A percentile compares a stretch with the other conserved stretches of the same genome.
Conservation (phyloP, 495 filamentous ascomycete genomes). For the Neurospora discreta region DNA sequence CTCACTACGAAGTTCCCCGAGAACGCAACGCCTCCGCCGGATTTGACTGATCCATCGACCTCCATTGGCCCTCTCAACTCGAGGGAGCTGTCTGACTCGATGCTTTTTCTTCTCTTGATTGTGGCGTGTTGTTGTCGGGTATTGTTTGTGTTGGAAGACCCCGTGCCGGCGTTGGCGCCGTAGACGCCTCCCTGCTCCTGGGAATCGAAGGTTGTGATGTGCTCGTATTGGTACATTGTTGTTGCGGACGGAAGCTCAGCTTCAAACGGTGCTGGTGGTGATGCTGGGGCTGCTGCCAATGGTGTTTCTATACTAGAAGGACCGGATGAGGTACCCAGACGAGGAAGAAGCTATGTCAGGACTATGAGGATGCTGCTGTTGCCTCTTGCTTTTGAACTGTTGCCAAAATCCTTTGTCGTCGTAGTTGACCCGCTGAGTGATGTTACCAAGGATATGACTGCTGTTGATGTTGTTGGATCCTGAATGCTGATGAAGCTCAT, state of each 20-base stretch:
- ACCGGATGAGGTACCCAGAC: not conserved
- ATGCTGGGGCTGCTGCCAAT: not conserved
- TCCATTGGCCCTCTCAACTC: slow-evolving; percentile 26
- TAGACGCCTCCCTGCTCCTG: slow-evolving; percentile 3
- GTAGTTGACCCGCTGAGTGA: not conserved
- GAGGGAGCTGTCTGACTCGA: slow-evolving; percentile 22
- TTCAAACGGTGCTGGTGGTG: not conserved
- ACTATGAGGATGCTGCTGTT: not conserved
- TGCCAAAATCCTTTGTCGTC: not conserved
- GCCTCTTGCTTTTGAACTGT: not conserved
- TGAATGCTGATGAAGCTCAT: not conserved
- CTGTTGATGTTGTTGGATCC: not conserved
- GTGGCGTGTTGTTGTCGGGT: not conserved
- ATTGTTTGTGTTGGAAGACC: not conserved
- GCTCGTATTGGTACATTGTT: slow-evolving; percentile 23
- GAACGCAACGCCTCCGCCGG: slow-evolving; percentile 20
- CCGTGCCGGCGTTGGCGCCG: slow-evolving; percentile 1
- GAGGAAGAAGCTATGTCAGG: not conserved
- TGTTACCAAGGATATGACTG: not conserved
- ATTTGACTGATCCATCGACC: slow-evolving; percentile 29
- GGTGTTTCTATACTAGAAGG: not conserved
- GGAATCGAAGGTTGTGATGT: slow-evolving; percentile 25
- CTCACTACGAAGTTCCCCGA: slow-evolving; percentile 22
- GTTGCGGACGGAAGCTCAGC: not conserved
- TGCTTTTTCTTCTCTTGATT: slow-evolving; percentile 19